Evolutionary conservation across 257 asterid species (phyloP).

Genomic region (Solanum boliviense): DNA sequence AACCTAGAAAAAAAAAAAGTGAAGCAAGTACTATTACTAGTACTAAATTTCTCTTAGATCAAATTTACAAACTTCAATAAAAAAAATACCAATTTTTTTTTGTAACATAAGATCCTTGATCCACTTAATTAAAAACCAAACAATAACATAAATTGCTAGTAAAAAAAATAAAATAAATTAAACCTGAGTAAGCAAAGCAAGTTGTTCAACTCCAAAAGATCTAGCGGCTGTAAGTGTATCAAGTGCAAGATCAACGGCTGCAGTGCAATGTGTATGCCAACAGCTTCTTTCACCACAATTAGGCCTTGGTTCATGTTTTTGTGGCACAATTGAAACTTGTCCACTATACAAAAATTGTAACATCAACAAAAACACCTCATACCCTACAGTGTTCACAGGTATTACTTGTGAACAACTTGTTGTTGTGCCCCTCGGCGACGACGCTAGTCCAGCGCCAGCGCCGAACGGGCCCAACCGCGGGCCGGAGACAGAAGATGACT

Average conservation of each 20-base stretch:
- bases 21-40: neutral
- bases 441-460: neutral
- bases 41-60: conserved; percentile 8
- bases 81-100: neutral
- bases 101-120: neutral
- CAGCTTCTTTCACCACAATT: conserved; percentile 76
- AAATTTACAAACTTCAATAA: neutral
- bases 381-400: conserved; percentile 80
- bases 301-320: conserved; percentile 82
- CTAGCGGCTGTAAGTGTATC: conserved; percentile 91
- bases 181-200: conserved; percentile 91
- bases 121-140: neutral
- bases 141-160: neutral
- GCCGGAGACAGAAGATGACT: neutral
- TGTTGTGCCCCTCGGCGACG: conserved; percentile 23
- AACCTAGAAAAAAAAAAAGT: conserved; percentile 6
- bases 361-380: conserved; percentile 76
- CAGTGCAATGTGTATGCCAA: conserved; percentile 95
- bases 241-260: conserved; percentile 97
- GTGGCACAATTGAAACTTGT: conserved; percentile 87
- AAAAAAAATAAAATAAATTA: neutral
- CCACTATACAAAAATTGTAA: conserved; percentile 89
- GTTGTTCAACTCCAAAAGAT: conserved; percentile 88
- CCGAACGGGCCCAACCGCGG: conserved; percentile 5
- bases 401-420: conserved; percentile 24